Percentiles rank a stretch among this genome's conserved stretches.
Evolutionary conservation across 768 basidiomycete genomes (phyloP).

Genomic region (Boletus reticuloceps): DNA sequence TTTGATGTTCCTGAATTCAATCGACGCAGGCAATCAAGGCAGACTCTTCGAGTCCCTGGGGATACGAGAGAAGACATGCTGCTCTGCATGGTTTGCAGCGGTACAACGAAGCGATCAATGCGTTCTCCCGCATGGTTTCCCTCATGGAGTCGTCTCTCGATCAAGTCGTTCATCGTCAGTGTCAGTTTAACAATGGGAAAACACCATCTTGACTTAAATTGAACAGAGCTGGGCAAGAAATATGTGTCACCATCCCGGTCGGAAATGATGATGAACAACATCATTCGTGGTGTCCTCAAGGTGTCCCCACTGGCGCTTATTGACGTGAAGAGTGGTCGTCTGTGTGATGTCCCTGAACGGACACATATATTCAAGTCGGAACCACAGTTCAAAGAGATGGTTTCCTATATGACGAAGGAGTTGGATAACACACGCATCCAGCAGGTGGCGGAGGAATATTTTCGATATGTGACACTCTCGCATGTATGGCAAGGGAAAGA

Average conservation of each 20-base stretch:
- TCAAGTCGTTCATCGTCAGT: background rate
- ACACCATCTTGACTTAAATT: background rate
- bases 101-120: background rate
- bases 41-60: background rate
- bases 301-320: background rate
- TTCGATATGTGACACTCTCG: constrained; percentile 11
- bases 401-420: constrained; percentile 5
- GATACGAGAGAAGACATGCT: constrained; percentile 1
- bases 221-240: background rate
- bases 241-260: background rate
- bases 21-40: background rate
- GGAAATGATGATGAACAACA: background rate
- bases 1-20: background rate
- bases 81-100: constrained; percentile 1
- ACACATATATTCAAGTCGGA: constrained; percentile 1
- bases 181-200: too few relatives aligned
- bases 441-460: background rate
- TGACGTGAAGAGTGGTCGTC: background rate
- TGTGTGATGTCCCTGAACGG: background rate
- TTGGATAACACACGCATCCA: constrained; percentile 2
- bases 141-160: background rate
- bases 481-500: constrained; percentile 13
- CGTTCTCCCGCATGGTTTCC: background rate
- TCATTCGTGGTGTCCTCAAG: background rate
- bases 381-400: background rate